A percentile compares a stretch with the other conserved stretches of the same genome.
These are phyloP conservation scores for Stagonosporopsis tanaceti DNA, from an alignment of 2,329 filamentous ascomycete genomes.

Conservation along the genomic window DNA sequence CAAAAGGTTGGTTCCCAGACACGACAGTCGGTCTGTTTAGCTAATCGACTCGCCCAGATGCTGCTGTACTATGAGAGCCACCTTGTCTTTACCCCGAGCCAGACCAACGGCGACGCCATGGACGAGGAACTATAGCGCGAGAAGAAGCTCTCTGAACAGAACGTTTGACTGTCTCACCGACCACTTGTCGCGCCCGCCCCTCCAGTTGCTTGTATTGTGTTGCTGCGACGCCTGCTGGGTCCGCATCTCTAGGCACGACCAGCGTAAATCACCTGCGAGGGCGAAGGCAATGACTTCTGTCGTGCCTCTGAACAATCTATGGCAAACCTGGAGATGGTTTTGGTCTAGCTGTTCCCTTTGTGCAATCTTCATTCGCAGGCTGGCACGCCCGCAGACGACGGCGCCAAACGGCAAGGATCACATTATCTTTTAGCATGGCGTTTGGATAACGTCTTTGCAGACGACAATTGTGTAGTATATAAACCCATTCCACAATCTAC, in stretches of 20 bases:
- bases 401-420: background rate
- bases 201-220: background rate
- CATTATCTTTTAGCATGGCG: background rate
- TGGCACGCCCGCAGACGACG: background rate
- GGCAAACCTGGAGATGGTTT: background rate
- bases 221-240: background rate
- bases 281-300: background rate
- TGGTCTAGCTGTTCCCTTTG: background rate
- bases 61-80: conserved; percentile 61
- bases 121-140: conserved; percentile 3
- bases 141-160: background rate
- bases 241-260: background rate
- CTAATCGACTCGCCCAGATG: conserved; percentile 39
- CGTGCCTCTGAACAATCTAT: background rate
- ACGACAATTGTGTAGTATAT: background rate
- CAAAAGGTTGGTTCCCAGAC: conserved; percentile 64
- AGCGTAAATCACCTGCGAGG: background rate
- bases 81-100: conserved; percentile 43
- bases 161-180: background rate
- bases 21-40: background rate
- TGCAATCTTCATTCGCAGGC: background rate
- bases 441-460: background rate
- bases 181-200: background rate
- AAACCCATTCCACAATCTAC: background rate
- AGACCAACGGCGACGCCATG: conserved; percentile 21